Evolutionary conservation across 768 basidiomycete species (phyloP), one percentile per base, ranked within the genome.

Genomic region (Leccinum boreale): DNA sequence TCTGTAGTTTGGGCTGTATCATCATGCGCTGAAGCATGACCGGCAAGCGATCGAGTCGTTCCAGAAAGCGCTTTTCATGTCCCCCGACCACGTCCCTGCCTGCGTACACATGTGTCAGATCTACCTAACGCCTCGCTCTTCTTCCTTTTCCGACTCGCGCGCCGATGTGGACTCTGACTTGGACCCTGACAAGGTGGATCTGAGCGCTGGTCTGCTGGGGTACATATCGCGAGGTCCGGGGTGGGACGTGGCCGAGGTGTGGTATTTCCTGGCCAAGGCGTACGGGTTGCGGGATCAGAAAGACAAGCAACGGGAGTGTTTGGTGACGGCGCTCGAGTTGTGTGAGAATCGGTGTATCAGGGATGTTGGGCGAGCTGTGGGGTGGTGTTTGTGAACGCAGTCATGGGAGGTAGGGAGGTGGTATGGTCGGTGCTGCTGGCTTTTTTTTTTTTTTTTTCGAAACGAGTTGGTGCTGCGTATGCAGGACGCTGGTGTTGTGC

Each of bases 211-310:
- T 3, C 75, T 95, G 65, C 79, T 98, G 26, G 82, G 82, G 1
- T 84, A 90, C 61, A 67, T 94, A 50, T 91, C 93, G 0, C 83
- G 85, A 42, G 91, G 89, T 1, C 75, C 78, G 0, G 96, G 89
- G 11, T 98, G 94, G 94, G 89, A 97, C 69, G 82, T 90, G 2
- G 84, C 94, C 0, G 96, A 98, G 70, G 95, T 90, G 24, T 99
- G 96, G 96, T 96, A 89, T 71, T 90, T 86, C 70, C 79, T 98
- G 14, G 91, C 87, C 6, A 92, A 87, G 65, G 88, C 87, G 23
- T 89, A 89, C 66, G 85, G 87, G 50, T 67, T 86, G 62, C 92
- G 91, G 65, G 87, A 82, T 2, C 80, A 87, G 52, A 83, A 81
- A 60, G 86, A 85, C 52, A 77, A 83, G 51, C 90, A 91, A 65